These are phyloP conservation scores for Trametes coccinea DNA, from an alignment of 768 basidiomycete genomes.

Conservation along the genomic window DNA sequence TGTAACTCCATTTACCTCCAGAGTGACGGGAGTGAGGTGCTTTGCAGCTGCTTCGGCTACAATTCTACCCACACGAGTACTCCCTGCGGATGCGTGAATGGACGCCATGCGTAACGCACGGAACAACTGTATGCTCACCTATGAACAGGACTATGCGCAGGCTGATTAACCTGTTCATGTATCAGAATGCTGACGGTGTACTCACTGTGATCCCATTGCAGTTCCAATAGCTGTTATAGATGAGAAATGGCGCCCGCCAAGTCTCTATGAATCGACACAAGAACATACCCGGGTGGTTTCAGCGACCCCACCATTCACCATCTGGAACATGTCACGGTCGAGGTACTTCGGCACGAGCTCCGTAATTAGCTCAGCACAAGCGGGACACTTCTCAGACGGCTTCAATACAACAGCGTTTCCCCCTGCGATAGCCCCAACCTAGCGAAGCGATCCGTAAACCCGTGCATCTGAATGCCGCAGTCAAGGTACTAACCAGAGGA, in stretches of 20 bases:
- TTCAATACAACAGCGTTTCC: conserved; percentile 75
- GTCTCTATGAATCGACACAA: no score
- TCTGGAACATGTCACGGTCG: conserved; percentile 59
- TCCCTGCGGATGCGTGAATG: neutral
- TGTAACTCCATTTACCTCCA: conserved; percentile 41
- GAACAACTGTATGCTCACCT: neutral
- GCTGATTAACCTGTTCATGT: no score
- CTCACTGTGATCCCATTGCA: conserved; percentile 67
- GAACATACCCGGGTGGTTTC: conserved; percentile 57
- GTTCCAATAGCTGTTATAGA: conserved; percentile 57
- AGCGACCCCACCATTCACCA: conserved; percentile 67
- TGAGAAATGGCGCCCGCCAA: no score
- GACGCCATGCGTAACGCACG: neutral
- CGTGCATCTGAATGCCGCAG: neutral
- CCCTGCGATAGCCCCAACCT: conserved; percentile 70
- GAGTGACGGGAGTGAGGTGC: conserved; percentile 69
- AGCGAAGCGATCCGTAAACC: neutral
- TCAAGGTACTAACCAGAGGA: conserved; percentile 49
- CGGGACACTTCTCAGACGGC: conserved; percentile 70
- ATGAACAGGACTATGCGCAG: neutral
- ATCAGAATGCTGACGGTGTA: neutral
- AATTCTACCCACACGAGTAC: conserved; percentile 59
- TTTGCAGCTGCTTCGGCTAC: conserved; percentile 76
- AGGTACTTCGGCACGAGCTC: conserved; percentile 77
- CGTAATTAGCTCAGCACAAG: conserved; percentile 54